phyloP scores from a whole-genome alignment of 225 moss, liverwort and hornwort species.

The Neckera pumila region DNA sequence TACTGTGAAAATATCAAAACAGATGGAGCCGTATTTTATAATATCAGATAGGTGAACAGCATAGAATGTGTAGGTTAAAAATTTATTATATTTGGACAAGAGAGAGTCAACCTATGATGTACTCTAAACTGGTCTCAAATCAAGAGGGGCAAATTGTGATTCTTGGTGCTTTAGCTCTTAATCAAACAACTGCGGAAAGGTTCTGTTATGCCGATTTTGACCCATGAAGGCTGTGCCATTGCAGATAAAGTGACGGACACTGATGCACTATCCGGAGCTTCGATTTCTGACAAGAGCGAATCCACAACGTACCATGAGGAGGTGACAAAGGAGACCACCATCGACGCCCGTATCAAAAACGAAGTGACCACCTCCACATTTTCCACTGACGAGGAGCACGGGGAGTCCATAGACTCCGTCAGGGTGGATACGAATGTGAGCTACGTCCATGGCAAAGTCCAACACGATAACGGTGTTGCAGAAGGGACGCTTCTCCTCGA shows the following conservation, averaged over 20 bases:
- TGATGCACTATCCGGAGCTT: neutral
- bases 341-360: conserved; percentile 26
- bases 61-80: neutral
- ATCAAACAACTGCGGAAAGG: neutral
- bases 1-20: neutral
- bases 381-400: neutral
- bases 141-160: neutral
- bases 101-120: neutral
- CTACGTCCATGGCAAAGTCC: conserved; percentile 14
- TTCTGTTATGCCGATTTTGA: neutral
- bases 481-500: conserved; percentile 12
- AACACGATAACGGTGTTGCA: conserved; percentile 15
- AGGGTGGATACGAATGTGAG: conserved; percentile 24
- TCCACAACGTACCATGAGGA: neutral
- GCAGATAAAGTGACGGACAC: conserved; percentile 5
- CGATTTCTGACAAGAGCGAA: neutral
- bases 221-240: neutral
- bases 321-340: conserved; percentile 14
- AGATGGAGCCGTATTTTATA: no score
- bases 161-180: neutral
- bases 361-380: conserved; percentile 3
- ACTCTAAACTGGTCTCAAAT: neutral
- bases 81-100: neutral
- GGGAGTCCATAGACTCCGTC: conserved; percentile 14
- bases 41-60: neutral